Percentiles rank a stretch among this genome's conserved stretches.
These are phyloP conservation scores for Zalaria sp. DNA, from an alignment of 2,329 filamentous ascomycete species.

Conservation along the genomic window DNA sequence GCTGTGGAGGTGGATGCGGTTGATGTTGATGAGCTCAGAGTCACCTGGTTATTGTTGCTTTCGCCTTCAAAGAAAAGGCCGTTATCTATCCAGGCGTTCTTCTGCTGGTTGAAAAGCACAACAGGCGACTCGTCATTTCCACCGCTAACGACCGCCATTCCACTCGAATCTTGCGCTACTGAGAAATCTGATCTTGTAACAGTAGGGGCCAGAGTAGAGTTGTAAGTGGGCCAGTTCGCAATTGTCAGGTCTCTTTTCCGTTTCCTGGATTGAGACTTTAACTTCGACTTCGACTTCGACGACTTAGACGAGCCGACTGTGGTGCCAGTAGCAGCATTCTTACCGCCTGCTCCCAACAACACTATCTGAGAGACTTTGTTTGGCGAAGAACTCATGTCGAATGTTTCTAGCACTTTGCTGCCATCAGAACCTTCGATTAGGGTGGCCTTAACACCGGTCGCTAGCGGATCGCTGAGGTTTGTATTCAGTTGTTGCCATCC, in stretches of 20 bases:
- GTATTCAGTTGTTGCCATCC: constrained; percentile 57
- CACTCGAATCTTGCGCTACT: constrained; percentile 51
- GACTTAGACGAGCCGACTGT: constrained; percentile 24
- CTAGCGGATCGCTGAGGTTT: constrained; percentile 38
- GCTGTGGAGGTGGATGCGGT: constrained; percentile 15
- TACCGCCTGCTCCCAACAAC: constrained; percentile 47
- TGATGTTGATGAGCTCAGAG: constrained; percentile 18
- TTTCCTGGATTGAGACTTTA: constrained; percentile 15
- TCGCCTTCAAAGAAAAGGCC: constrained; percentile 43
- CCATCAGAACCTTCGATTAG: constrained; percentile 60
- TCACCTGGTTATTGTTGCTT: constrained; percentile 13
- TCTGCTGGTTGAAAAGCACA: constrained; percentile 59
- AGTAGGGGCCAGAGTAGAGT: constrained; percentile 56
- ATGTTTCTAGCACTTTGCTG: constrained; percentile 66
- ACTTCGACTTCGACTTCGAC: neutral
- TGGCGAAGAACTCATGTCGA: constrained; percentile 59
- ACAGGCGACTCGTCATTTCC: constrained; percentile 54
- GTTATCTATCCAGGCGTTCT: constrained; percentile 69
- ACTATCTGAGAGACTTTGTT: constrained; percentile 61
- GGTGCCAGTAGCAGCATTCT: constrained; percentile 31
- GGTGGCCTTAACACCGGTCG: constrained; percentile 29
- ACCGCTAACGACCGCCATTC: constrained; percentile 64
- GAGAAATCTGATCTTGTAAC: constrained; percentile 54
- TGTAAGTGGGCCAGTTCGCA: constrained; percentile 63
- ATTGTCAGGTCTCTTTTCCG: constrained; percentile 42